These are phyloP conservation scores for Elsinoe necatrix DNA, from an alignment of 2,329 filamentous ascomycete species.

Conservation along the genomic window DNA sequence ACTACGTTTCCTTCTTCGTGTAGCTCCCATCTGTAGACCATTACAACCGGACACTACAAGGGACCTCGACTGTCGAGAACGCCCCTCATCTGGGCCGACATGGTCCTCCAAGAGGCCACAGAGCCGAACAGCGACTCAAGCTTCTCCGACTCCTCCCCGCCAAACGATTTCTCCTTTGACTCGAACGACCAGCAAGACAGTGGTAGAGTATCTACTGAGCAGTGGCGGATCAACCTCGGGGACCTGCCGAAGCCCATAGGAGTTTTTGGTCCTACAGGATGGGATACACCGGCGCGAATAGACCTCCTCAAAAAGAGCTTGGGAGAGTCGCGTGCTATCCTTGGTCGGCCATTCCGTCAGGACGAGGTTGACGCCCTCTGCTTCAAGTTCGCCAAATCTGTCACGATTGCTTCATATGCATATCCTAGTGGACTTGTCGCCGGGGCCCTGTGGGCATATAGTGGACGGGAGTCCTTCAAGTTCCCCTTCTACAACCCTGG, in stretches of 20 bases:
- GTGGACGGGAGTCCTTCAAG: constrained; percentile 28
- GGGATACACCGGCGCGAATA: constrained; percentile 25
- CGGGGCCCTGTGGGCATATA: constrained; percentile 30
- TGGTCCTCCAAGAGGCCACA: constrained; percentile 35
- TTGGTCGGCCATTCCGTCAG: constrained; percentile 32
- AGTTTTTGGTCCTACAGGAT: constrained; percentile 27
- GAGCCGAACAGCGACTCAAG: not conserved
- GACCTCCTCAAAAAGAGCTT: constrained; percentile 27
- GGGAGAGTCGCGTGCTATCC: constrained; percentile 25
- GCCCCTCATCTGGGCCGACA: constrained; percentile 18
- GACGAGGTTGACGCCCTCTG: constrained; percentile 38
- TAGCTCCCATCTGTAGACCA: not conserved
- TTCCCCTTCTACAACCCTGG: constrained; percentile 37
- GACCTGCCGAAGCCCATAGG: constrained; percentile 32
- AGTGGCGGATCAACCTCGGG: constrained; percentile 31
- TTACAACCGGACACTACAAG: not conserved
- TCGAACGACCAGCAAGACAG: constrained; percentile 4
- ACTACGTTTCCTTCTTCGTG: not conserved
- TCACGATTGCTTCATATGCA: constrained; percentile 34
- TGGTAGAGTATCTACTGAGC: not conserved
- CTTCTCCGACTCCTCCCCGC: constrained; percentile 12
- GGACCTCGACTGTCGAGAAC: not conserved
- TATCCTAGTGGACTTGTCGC: constrained; percentile 28
- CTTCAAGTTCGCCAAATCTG: constrained; percentile 32
- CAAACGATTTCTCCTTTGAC: constrained; percentile 15